Evolutionary conservation across 805 yeast genomes (phyloP).

Genomic region (Kuraishia ogatae): DNA sequence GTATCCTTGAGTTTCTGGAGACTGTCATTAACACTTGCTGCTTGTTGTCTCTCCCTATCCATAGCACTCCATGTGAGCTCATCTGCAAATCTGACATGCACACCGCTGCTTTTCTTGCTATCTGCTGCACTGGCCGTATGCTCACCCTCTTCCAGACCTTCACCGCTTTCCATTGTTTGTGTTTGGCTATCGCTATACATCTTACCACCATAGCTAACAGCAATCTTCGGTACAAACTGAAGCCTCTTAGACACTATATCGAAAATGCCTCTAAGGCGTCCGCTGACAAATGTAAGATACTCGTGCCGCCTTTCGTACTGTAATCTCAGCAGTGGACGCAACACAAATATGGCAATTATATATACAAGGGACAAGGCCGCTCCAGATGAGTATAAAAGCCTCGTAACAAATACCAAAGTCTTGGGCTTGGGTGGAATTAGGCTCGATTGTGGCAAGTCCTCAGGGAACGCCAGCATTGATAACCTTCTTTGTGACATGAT

Average conservation of each 20-base stretch:
- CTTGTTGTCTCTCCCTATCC: slow-evolving; percentile 6
- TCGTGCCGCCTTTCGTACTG: slow-evolving; percentile 31
- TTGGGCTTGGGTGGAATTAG: slow-evolving; percentile 11
- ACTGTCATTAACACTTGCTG: slow-evolving; percentile 13
- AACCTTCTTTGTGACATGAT: not conserved
- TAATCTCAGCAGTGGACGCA: slow-evolving; percentile 31
- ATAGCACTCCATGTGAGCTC: slow-evolving; percentile 10
- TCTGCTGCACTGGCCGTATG: slow-evolving; percentile 7
- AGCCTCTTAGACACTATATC: slow-evolving; percentile 16
- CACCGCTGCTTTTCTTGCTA: slow-evolving; percentile 4
- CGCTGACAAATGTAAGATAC: slow-evolving; percentile 19
- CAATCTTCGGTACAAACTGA: slow-evolving; percentile 29
- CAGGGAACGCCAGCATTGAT: slow-evolving; percentile 20
- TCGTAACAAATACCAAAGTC: slow-evolving; percentile 18
- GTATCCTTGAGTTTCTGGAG: slow-evolving; percentile 20
- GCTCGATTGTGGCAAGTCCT: slow-evolving; percentile 11
- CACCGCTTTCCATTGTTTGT: slow-evolving; percentile 13
- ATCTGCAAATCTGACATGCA: slow-evolving; percentile 17
- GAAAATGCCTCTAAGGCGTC: slow-evolving; percentile 19
- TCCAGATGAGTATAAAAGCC: slow-evolving; percentile 27
- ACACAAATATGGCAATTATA: slow-evolving; percentile 20
- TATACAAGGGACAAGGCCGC: slow-evolving; percentile 21
- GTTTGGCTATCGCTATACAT: slow-evolving; percentile 26
- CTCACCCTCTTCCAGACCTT: slow-evolving; percentile 8
- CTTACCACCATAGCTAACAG: slow-evolving; percentile 29